A percentile compares a stretch with the other conserved stretches of the same genome.
Evolutionary conservation across 179 eudicot genomes (phyloP).

Genomic region (Silene noctiflora): DNA sequence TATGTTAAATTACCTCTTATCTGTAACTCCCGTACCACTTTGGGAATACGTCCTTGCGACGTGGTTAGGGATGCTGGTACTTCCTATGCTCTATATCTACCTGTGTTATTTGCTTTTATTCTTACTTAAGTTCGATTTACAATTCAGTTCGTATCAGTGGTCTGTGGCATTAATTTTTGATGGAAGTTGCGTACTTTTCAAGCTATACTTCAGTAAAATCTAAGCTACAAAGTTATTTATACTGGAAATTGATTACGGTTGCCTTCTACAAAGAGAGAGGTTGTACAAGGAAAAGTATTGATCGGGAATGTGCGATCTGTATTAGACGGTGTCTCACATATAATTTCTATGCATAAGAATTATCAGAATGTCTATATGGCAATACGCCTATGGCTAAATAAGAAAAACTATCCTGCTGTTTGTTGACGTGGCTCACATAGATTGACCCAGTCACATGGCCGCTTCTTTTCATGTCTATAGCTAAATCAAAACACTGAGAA

Average conservation of each 20-base stretch:
- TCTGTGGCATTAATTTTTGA: neutral
- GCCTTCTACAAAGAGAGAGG: neutral
- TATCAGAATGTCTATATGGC: neutral
- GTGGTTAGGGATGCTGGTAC: constrained; percentile 99
- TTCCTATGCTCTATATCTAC: constrained; percentile 6
- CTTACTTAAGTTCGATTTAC: neutral
- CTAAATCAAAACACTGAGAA: neutral
- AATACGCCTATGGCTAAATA: neutral
- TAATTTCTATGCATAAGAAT: neutral
- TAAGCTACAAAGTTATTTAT: neutral
- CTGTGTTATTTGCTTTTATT: constrained; percentile 3
- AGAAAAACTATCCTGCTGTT: neutral
- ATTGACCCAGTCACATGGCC: too few species aligned
- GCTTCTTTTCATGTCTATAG: too few species aligned
- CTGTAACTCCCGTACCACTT: constrained; percentile 84
- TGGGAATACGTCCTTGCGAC: constrained; percentile 82
- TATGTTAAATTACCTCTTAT: constrained; percentile 88
- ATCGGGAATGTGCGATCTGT: constrained; percentile 3
- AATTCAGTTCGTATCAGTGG: neutral
- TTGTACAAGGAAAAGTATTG: neutral
- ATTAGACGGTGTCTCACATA: neutral
- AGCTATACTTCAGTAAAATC: neutral
- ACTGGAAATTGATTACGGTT: neutral
- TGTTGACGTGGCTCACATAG: neutral
- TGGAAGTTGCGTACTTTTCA: neutral